phyloP scores from a whole-genome alignment of 345 rosid genomes.

The Bruguiera gymnorhiza region DNA sequence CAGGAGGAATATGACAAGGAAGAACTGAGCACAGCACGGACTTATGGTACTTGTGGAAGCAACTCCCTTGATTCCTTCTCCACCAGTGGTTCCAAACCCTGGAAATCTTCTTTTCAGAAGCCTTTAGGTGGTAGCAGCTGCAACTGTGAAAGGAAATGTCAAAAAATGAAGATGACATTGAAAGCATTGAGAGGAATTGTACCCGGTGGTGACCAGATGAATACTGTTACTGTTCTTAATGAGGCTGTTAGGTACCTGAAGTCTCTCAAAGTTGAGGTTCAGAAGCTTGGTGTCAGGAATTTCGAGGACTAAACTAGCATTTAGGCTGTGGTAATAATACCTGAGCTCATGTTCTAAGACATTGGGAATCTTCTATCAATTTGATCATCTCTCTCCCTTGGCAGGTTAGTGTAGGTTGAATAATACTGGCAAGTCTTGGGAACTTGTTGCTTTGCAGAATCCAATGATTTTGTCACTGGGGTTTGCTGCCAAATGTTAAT shows the following conservation, averaged over 20 bases:
- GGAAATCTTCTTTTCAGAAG: conserved; percentile 41
- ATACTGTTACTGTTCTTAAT: conserved; percentile 60
- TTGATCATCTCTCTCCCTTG: neutral
- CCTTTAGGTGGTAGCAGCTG: conserved; percentile 35
- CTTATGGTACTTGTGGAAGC: conserved; percentile 42
- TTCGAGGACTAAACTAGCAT: conserved; percentile 38
- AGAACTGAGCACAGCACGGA: conserved; percentile 69
- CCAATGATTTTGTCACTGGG: neutral
- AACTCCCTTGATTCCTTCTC: conserved; percentile 59
- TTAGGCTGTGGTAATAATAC: neutral
- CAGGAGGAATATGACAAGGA: conserved; percentile 51
- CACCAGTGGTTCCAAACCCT: conserved; percentile 36
- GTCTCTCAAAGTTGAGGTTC: conserved; percentile 73
- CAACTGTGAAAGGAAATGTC: conserved; percentile 48
- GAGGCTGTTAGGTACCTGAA: conserved; percentile 86
- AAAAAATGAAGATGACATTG: conserved; percentile 76
- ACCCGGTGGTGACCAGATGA: conserved; percentile 74
- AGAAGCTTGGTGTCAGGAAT: conserved; percentile 59
- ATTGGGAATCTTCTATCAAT: neutral
- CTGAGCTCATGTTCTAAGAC: neutral
- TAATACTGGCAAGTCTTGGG: conserved; percentile 9
- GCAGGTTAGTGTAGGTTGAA: conserved; percentile 9
- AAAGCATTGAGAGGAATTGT: conserved; percentile 65
- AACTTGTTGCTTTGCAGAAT: conserved; percentile 8
- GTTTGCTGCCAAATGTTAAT: neutral